Evolutionary conservation across 495 filamentous ascomycete genomes (phyloP).

Genomic region (Friedmanniomyces endolithicus): DNA sequence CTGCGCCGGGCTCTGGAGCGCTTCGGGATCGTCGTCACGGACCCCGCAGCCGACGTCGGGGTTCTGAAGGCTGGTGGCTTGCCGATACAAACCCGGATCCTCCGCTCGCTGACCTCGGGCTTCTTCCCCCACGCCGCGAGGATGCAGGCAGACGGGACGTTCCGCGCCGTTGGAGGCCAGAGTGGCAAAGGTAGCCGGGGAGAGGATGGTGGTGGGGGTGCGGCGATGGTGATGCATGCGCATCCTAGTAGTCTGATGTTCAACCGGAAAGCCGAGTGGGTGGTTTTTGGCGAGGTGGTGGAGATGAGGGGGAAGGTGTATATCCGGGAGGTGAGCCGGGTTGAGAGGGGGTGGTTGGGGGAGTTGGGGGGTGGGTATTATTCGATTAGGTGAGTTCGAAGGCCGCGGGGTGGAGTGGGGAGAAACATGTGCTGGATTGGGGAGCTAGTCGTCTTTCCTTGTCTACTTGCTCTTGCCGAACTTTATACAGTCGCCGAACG

Average conservation of each 20-base stretch:
- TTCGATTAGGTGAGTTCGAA: constrained; percentile 35
- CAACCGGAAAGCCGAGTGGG: constrained; percentile 96
- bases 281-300: constrained; percentile 90
- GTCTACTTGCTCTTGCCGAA: too few species aligned
- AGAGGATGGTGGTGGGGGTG: too few species aligned
- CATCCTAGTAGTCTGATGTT: constrained; percentile 94
- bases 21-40: constrained; percentile 63
- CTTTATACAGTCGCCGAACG: too few species aligned
- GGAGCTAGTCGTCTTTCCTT: too few species aligned
- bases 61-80: constrained; percentile 21
- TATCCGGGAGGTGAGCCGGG: constrained; percentile 82
- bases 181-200: constrained; percentile 35
- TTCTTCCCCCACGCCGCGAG: constrained; percentile 92
- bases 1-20: constrained; percentile 77
- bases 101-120: constrained; percentile 75
- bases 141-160: constrained; percentile 91
- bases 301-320: constrained; percentile 83
- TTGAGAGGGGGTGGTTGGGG: constrained; percentile 73
- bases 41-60: constrained; percentile 32
- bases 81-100: constrained; percentile 57
- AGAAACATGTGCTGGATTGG: too few species aligned
- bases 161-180: constrained; percentile 60
- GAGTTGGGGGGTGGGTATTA: constrained; percentile 87
- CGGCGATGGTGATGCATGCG: constrained; percentile 51
- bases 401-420: neutral